A percentile compares a stretch with the other conserved stretches of the same genome.
These are phyloP conservation scores for Hyaloscypha bicolor DNA, from an alignment of 495 filamentous ascomycete species.

Conservation along the genomic window DNA sequence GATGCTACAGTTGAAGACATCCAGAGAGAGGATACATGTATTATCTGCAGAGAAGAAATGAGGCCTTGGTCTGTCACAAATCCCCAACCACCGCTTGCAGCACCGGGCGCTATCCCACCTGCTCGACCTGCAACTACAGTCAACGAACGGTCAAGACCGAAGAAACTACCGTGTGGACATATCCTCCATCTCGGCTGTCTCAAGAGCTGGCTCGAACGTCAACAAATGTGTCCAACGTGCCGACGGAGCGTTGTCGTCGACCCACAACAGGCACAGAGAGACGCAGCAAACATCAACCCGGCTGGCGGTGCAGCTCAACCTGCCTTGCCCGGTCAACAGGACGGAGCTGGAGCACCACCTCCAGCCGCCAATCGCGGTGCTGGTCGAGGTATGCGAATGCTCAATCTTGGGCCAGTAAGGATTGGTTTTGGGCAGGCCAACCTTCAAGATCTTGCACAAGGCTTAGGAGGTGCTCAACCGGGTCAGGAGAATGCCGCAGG, in stretches of 20 bases:
- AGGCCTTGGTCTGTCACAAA: constrained; percentile 61
- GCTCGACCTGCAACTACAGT: constrained; percentile 44
- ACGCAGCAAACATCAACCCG: constrained; percentile 36
- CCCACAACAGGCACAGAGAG: constrained; percentile 31
- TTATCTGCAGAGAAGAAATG: constrained; percentile 98
- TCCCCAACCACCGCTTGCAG: constrained; percentile 34
- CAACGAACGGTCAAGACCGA: constrained; percentile 84
- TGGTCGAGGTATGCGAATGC: constrained; percentile 49
- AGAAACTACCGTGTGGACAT: constrained; percentile 95
- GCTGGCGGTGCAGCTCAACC: constrained; percentile 34
- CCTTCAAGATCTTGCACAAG: constrained; percentile 29
- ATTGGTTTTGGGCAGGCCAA: constrained; percentile 55
- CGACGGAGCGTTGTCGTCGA: constrained; percentile 70
- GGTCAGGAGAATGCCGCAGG: constrained; percentile 16
- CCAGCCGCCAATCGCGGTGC: constrained; percentile 32
- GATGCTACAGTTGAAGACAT: constrained; percentile 91
- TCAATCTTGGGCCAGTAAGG: constrained; percentile 63
- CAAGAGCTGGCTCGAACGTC: constrained; percentile 95
- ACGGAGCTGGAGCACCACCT: constrained; percentile 30
- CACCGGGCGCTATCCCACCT: constrained; percentile 41
- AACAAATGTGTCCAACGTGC: constrained; percentile 96
- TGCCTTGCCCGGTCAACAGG: constrained; percentile 26
- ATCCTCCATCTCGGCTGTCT: constrained; percentile 93
- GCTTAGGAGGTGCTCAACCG: constrained; percentile 27
- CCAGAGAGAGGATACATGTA: constrained; percentile 85